Evolutionary conservation across 1,284 basidiomycete species (phyloP), one percentile per base, ranked within the genome.

Genomic region (Rhodotorula sp.): DNA sequence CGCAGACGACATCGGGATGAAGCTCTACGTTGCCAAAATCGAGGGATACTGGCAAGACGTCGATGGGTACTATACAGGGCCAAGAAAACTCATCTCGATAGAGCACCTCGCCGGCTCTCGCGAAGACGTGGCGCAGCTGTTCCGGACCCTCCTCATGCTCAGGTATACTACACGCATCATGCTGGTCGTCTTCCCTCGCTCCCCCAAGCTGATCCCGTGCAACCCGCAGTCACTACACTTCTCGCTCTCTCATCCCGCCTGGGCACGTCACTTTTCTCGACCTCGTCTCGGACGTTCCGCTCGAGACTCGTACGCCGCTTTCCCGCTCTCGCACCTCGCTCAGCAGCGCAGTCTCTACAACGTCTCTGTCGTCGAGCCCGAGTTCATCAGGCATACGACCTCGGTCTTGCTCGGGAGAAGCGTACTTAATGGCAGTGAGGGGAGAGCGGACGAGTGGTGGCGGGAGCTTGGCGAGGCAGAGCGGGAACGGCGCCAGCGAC

Each of bases 21-120:
- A 75, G 53, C 44, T 64, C 2, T 73, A 57, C 29, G 37, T 73
- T 6, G n/a, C 64, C 0, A 72, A 70, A 26, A 46, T 61, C 1
- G 66, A 69, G 56, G 76, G 76, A 3, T 77, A 71, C 69, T 77
- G 75, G 75, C 55, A 54, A 45, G 74, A 77, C 30, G 67, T 76
- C 33, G 67, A 74, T 42, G 45, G 49, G 3, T 75, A 76, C 62
- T 77, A 77, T 54, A 61, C 60, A 3, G 24, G 22, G 14, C 70
- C 75, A 6, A 70, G 73, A 3, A 30, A 5, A 20, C 61, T 76
- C 0, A 44, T 77, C 17, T 66, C 71, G 15, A 60, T 66, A 44
- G 64, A 70, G 18, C 54, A 61, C 30, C 46, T 72, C 5, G 33
- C 58, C 1, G 70, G 66, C 26, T 29, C 60, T 12, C 42, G 30